These are phyloP conservation scores for Cymbopogon flexuosus DNA, from an alignment of 202 grass and related monocot species.

Conservation along the genomic window DNA sequence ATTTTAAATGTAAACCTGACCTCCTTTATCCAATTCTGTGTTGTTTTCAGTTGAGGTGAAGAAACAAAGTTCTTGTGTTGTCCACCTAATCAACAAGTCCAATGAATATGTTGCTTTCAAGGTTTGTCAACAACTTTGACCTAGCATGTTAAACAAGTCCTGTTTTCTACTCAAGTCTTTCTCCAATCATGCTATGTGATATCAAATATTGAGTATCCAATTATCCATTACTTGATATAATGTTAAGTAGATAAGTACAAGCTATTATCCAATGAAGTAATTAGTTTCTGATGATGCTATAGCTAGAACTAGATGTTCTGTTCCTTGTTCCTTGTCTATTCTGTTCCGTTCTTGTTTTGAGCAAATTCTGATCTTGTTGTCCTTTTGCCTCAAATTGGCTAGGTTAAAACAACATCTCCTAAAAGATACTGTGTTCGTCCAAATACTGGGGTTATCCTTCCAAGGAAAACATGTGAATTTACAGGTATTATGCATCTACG, in stretches of 20 bases:
- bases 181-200: neutral
- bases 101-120: conserved; percentile 86
- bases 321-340: neutral
- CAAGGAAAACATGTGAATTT: conserved; percentile 72
- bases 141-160: neutral
- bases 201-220: neutral
- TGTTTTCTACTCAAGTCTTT: conserved; percentile 11
- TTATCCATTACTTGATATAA: neutral
- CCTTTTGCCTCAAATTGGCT: neutral
- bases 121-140: conserved; percentile 39
- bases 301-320: neutral
- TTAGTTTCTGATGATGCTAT: conserved; percentile 4
- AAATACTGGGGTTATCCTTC: conserved; percentile 87
- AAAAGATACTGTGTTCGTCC: conserved; percentile 96
- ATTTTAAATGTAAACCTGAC: conserved; percentile 16
- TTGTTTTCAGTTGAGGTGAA: conserved; percentile 81
- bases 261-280: neutral
- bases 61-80: conserved; percentile 86
- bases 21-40: neutral
- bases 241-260: neutral
- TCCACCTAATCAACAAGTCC: conserved; percentile 81
- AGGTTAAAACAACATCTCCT: conserved; percentile 99
- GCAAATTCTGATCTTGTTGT: conserved; percentile 19
- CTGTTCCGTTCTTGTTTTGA: neutral
- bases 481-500: conserved; percentile 61